phyloP scores from a whole-genome alignment of 1,284 basidiomycete genomes.

The Pseudozyma hubeiensis region DNA sequence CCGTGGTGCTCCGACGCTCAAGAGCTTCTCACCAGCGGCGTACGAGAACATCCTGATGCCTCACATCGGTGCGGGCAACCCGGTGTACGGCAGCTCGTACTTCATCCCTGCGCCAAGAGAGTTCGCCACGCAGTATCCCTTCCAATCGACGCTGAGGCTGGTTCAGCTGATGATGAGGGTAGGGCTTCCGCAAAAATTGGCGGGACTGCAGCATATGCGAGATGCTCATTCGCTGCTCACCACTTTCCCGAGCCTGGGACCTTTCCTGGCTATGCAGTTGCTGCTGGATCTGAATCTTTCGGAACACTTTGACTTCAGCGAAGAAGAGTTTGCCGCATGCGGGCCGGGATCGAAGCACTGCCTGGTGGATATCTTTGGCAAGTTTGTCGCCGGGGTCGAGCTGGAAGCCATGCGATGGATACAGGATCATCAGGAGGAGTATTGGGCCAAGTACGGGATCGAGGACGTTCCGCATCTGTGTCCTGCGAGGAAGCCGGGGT shows the following conservation, averaged over 20 bases:
- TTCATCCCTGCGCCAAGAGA: slow-evolving; percentile 74
- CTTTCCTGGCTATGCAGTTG: slow-evolving; percentile 72
- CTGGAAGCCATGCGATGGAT: slow-evolving; percentile 74
- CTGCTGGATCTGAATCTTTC: slow-evolving; percentile 72
- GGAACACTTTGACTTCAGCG: slow-evolving; percentile 73
- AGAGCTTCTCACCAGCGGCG: slow-evolving; percentile 71
- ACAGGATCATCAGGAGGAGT: slow-evolving; percentile 72
- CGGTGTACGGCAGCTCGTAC: slow-evolving; percentile 76
- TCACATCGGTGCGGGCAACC: slow-evolving; percentile 68
- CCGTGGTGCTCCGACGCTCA: slow-evolving; percentile 73
- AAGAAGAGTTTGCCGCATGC: slow-evolving; percentile 75
- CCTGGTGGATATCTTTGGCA: slow-evolving; percentile 74
- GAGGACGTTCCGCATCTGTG: slow-evolving; percentile 35
- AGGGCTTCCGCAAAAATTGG: slow-evolving; percentile 71
- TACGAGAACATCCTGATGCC: slow-evolving; percentile 73
- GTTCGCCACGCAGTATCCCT: slow-evolving; percentile 71
- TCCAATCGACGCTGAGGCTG: slow-evolving; percentile 74
- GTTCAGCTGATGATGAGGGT: slow-evolving; percentile 74
- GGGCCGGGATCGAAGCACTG: slow-evolving; percentile 75
- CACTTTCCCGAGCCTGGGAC: slow-evolving; percentile 75
- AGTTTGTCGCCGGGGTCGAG: slow-evolving; percentile 70
- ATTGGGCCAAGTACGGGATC: slow-evolving; percentile 70
- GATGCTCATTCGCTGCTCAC: slow-evolving; percentile 74
- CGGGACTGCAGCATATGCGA: slow-evolving; percentile 71
- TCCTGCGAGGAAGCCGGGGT: slow-evolving; percentile 69